Evolutionary conservation across 805 yeast genomes (phyloP), one percentile per base, ranked within the genome.

Genomic region (Hanseniaspora lachancei): DNA sequence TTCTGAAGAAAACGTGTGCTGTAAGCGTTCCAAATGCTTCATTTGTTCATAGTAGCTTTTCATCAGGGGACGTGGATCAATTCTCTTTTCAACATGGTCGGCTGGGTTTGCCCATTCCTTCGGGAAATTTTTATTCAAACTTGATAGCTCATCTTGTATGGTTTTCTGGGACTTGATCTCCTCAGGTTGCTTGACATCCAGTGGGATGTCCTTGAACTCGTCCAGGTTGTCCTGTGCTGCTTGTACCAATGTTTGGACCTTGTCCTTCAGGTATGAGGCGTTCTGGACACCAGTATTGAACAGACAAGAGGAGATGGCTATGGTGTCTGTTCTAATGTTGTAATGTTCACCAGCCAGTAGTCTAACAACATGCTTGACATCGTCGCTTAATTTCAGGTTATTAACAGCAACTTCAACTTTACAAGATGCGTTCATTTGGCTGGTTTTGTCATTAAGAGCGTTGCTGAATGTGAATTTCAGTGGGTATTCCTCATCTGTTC

Each of bases 231-330:
- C 84, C 63, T 80, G 84, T 8, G 95, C 73, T 62, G 81, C 89
- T 27, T 66, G 66, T 32, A 89, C 63, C 50, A 93, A 72, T 56
- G 74, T 75, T 61, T 77, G 77, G 60, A 89, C 72, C 29, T 80
- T 74, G 55, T 80, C 84, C 20, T 82, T 81, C 60, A 87, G 70
- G 66, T 75, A 81, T 60, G 84, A 77, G 50, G 91, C 85, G 69
- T 93, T 93, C 69, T 91, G 97, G 1, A 95, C 78, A 43, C 95
- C 83, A 63, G 87, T 86, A 8, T 79, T 74, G 67, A 76, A 86
- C 62, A 76, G 76, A 52, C 77, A 81, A 36, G 79, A 70, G n/a
- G 86, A 74, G 69, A 89, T 77, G 61, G 77, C 78, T 63, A 91
- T 75, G 18, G 69, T 66, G 63, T 85, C 83, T 1, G 76, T 76